Evolutionary conservation across 345 rosid genomes (phyloP), one percentile per base, ranked within the genome.

Genomic region (Euphorbia pulcherrima): DNA sequence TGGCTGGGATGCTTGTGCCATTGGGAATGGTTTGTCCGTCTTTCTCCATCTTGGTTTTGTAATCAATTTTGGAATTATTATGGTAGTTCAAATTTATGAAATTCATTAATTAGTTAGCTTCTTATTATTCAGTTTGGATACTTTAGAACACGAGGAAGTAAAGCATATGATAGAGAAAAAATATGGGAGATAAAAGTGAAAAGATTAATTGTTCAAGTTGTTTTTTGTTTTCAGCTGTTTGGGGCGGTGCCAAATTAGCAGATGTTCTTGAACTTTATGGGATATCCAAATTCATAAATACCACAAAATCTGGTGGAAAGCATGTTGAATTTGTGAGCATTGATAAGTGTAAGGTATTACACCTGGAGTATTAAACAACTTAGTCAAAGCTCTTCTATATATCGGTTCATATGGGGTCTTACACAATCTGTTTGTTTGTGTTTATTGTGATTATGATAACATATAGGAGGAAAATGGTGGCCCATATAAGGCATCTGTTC

Each of bases 391-490:
- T 44, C 21, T 10, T 75, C 21, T 62, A 21, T 69, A 51, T 58
- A 26, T 65, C 54, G 58, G 29, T 40, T 29, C 29, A 37, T 9
- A 6, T 35, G 27, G n/a, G 35, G 5, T 51, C 30, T 64, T 55
- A 18, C 62, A 48, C 48, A 39, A 35, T 20, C 8, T 46, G 40
- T 23, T 72, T 30, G 55, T 8, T 46, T 70, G 13, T 64, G 16
- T 54, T 35, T n/a, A 27, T 39, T 17, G 44, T 59, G 47, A 35
- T 35, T 54, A 39, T 58, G 58, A 74, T 53, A 33, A 63, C 65
- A 40, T 69, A 28, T 76, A 94, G 99, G 97, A 94, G 83, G 99
- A 94, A 86, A 89, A 89, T 27, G 99, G 99, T 30, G 99, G 97
- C n/a, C 97, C 99, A 12, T 94, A 88, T 64, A 94, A 89, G 83